Evolutionary conservation across 179 eudicot genomes (phyloP).

Genomic region (Vitellaria paradoxa): DNA sequence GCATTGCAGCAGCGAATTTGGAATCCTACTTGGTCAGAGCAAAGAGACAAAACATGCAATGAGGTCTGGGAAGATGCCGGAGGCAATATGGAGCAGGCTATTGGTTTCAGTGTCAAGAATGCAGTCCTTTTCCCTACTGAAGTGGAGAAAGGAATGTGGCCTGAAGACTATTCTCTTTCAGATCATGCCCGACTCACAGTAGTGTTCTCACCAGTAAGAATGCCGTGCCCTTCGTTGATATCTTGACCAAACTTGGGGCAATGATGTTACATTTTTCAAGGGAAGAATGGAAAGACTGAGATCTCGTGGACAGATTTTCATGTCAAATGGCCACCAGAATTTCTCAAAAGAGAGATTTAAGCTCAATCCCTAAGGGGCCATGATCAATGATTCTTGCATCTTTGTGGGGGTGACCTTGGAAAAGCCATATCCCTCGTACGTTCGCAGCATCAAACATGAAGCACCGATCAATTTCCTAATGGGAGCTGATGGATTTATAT

Average conservation of each 20-base stretch:
- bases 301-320: not conserved
- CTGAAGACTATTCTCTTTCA: slow-evolving; percentile 95
- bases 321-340: not conserved
- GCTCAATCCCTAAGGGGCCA: not conserved
- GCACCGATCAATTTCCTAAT: no score
- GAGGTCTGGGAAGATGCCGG: slow-evolving; percentile 33
- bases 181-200: slow-evolving; percentile 99
- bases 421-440: not conserved
- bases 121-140: slow-evolving; percentile 95
- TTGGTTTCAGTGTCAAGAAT: slow-evolving; percentile 87
- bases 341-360: not conserved
- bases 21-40: slow-evolving; percentile 54
- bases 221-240: slow-evolving; percentile 71
- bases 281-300: not conserved
- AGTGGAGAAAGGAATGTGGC: slow-evolving; percentile 99
- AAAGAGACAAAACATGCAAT: slow-evolving; percentile 28
- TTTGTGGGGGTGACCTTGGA: not conserved
- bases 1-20: slow-evolving; percentile 74
- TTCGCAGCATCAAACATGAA: no score
- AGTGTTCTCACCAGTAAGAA: slow-evolving; percentile 84
- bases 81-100: slow-evolving; percentile 37
- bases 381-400: not conserved
- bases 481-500: no score
- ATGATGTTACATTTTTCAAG: not conserved
- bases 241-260: slow-evolving; percentile 22